Conservation (phyloP, 2,329 filamentous ascomycete genomes). For the Tolypocladium ovalisporum region DNA sequence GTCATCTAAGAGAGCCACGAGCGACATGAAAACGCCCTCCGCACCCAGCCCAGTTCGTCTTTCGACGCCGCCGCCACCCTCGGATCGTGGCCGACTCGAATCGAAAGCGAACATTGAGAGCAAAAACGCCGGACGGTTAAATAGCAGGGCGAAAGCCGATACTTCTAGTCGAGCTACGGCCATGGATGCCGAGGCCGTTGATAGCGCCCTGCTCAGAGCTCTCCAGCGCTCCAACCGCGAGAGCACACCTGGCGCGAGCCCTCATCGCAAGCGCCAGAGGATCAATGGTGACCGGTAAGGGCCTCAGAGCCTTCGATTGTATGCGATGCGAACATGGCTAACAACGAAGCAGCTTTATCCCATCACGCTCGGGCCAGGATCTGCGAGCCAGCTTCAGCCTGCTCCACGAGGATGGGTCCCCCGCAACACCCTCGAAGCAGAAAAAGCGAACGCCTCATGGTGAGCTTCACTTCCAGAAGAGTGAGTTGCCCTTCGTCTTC, state of each 20-base stretch:
- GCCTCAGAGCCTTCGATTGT: neutral
- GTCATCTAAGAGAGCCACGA: constrained; percentile 21
- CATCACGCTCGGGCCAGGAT: constrained; percentile 86
- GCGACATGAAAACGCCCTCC: constrained; percentile 18
- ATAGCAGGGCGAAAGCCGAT: constrained; percentile 22
- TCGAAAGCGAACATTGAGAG: constrained; percentile 27
- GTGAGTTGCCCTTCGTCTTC: constrained; percentile 37
- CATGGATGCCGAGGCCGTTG: constrained; percentile 38
- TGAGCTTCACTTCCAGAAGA: constrained; percentile 89
- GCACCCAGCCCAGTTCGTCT: constrained; percentile 23
- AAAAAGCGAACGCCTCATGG: constrained; percentile 79
- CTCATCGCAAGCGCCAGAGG: constrained; percentile 47
- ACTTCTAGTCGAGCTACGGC: constrained; percentile 23
- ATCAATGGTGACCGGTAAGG: constrained; percentile 51
- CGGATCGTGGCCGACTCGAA: constrained; percentile 32
- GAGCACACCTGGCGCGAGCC: constrained; percentile 41
- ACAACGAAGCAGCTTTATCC: constrained; percentile 65
- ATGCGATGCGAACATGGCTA: constrained; percentile 5
- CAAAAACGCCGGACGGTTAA: constrained; percentile 18
- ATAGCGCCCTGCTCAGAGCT: constrained; percentile 40
- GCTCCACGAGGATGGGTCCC: constrained; percentile 84
- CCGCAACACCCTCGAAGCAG: constrained; percentile 76
- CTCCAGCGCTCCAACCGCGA: constrained; percentile 39
- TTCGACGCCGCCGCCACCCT: constrained; percentile 32
- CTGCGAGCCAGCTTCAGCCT: constrained; percentile 87